Base-by-base conservation (phyloP, 495 filamentous ascomycete species). In the Saxispiralis lemnorum region DNA sequence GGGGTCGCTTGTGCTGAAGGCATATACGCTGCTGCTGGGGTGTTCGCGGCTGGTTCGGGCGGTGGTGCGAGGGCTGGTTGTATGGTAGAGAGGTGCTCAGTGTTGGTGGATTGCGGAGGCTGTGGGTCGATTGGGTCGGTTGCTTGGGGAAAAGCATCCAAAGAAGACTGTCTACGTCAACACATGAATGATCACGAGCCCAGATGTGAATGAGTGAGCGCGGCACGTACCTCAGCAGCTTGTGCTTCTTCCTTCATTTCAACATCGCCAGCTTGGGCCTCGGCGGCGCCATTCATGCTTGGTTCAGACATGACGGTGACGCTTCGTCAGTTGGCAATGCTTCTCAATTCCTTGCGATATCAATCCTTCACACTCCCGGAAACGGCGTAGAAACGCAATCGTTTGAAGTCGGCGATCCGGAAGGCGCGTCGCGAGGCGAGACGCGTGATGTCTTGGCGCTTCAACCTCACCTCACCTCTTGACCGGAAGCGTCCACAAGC, bases 1-100 rank as follows among this genome's bases (percentile, higher is more conserved):
- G 45, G 53, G 64, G 57, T 72, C 62, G 49, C 65, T 24, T 43
- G 16, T 32, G 31, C 42, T 18, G 55, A 53, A 43, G 53, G 58
- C 14, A 51, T 52, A 1, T 55, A 48, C 6, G 46, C 35, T 7
- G 20, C 30, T 17, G 46, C 32, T 34, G 43, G 6, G 20, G 18
- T 14, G 13, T 39, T 18, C 35, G 16, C 42, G 2, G 31, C 35
- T 12, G 35, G 18, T 13, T 33, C 20, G 31, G 17, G 33, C 14
- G n/a, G 35, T 38, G 20, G 21, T 19, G 5, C 24, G 13, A 44
- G 35, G 19, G 24, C 16, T 11, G 17, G 17, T 38, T 18, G 46
- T 19, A 31, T 35, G 2, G 39, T 15, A 7, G 31, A 21, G 19
- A 28, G 24, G 11, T 31, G 18, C 2, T 38, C 32, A 17, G 20